Base-by-base conservation (phyloP, 1,139 yeast species). In the Hemisphaericaspora lyxosophila region DNA sequence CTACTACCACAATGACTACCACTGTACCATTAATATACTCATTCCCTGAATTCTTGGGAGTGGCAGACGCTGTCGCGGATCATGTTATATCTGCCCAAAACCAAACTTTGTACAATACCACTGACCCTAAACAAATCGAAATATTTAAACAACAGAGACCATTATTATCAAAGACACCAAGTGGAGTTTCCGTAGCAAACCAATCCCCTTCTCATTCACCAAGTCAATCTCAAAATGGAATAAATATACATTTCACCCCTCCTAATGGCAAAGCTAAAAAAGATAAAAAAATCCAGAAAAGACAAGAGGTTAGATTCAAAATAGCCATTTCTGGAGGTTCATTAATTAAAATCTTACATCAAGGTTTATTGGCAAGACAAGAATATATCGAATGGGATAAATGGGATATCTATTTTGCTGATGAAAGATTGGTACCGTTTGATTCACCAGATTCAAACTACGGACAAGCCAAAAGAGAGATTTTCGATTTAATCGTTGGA, bases 321-420 rank as follows among this genome's bases (percentile, higher is more conserved):
- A 83, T 92, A 48, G 97, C 97, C 39, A 73, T 92, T 22, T 79
- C 90, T 39, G 98, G 97, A 41, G 98, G 98, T 22, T 88, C 96
- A 5, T 73, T 92, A 46, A 81, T 92, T 45, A 82, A 85, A 46
- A 95, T 90, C 37, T 71, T 92, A 41, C 79, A 85, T 46, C 90
- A 90, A 61, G 97, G 97, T 11, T 70, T 92, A 45, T 65, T 90
- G 41, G 72, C 75, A 30, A 74, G 95, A 53, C 65, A 65, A 41
- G 73, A 75, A 35, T 89, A 81, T 47, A 82, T 92, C 29, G 82
- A 81, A 49, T 92, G 97, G 97, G 84, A 80, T 40, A 85, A 82
- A 57, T 92, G 98, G 98, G 96, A 92, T 57, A 80, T 92, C 41
- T 92, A 87, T 62, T 90, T 92, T 68, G 96, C 97, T 15, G 98